A percentile compares a stretch with the other conserved stretches of the same genome.
These are phyloP conservation scores for Aspergillus sclerotiicarbonarius DNA, from an alignment of 495 filamentous ascomycete genomes.

Conservation along the genomic window DNA sequence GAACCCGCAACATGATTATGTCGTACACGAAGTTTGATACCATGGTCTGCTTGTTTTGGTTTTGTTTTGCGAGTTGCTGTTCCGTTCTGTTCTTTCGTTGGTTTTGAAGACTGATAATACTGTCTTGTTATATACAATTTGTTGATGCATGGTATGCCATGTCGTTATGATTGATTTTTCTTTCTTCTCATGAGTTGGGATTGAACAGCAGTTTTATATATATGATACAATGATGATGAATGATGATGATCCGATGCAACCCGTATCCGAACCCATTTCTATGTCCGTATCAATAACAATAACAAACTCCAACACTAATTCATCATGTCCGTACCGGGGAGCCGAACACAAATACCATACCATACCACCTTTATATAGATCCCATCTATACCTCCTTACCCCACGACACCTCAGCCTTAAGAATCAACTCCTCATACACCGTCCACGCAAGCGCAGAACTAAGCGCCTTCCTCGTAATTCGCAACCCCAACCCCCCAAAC, in stretches of 20 bases:
- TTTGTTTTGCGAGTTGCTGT: conserved; percentile 10
- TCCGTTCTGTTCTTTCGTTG: conserved; percentile 1
- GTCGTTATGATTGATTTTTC: conserved; percentile 7
- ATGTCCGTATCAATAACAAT: neutral
- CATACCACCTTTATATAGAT: too few species aligned
- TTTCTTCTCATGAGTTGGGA: conserved; percentile 26
- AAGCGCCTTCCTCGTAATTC: conserved; percentile 87
- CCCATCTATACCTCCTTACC: conserved; percentile 17
- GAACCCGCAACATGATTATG: conserved; percentile 10
- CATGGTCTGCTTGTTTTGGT: conserved; percentile 5
- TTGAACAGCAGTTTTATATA: conserved; percentile 21
- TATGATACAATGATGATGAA: conserved; percentile 22
- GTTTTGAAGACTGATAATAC: neutral
- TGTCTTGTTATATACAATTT: conserved; percentile 9
- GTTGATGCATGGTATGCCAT: neutral
- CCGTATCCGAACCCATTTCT: conserved; percentile 2
- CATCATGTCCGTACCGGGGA: too few species aligned
- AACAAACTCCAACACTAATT: neutral
- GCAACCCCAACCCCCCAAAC: conserved; percentile 81
- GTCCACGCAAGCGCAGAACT: conserved; percentile 95
- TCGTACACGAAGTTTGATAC: conserved; percentile 12
- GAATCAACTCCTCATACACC: conserved; percentile 89
- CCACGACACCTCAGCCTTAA: conserved; percentile 68
- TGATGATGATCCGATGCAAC: neutral
- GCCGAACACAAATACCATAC: too few species aligned